Percentiles rank a stretch among this genome's conserved stretches.
These are phyloP conservation scores for Colletotrichum filicis DNA, from an alignment of 2,329 filamentous ascomycete genomes.

Conservation along the genomic window DNA sequence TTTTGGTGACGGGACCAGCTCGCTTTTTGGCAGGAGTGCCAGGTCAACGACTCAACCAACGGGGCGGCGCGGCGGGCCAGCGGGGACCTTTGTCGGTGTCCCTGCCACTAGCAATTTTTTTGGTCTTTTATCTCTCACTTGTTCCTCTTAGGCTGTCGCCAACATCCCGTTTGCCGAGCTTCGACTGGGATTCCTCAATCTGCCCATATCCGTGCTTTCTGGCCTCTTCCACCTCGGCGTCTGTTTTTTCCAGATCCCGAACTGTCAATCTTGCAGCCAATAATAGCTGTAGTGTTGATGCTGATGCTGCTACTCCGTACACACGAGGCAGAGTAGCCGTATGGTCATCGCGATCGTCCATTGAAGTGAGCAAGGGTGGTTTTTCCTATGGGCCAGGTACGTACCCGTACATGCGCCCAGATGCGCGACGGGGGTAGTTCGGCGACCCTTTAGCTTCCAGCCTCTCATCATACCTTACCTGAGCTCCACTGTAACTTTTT, in stretches of 20 bases:
- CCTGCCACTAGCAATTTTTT: background rate
- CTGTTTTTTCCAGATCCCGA: conserved; percentile 23
- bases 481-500: conserved; percentile 14
- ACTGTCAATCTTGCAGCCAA: conserved; percentile 1
- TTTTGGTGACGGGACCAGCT: background rate
- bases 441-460: conserved; percentile 4
- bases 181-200: conserved; percentile 6
- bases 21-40: conserved; percentile 3
- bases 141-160: background rate
- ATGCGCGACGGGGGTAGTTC: conserved; percentile 17
- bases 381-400: conserved; percentile 9
- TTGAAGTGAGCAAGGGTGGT: background rate
- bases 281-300: background rate
- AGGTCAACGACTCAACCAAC: conserved; percentile 2
- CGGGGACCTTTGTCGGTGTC: conserved; percentile 12
- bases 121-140: conserved; percentile 6
- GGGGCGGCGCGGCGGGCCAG: conserved; percentile 14
- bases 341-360: background rate
- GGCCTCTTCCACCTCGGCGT: conserved; percentile 6
- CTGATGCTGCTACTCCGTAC: background rate
- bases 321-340: no score
- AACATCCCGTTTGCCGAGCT: conserved; percentile 18
- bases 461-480: background rate
- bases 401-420: background rate
- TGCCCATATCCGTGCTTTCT: background rate